Percentiles rank a stretch among this genome's conserved stretches.
Conservation (phyloP, 2,329 filamentous ascomycete genomes). For the Botrytis porri region DNA sequence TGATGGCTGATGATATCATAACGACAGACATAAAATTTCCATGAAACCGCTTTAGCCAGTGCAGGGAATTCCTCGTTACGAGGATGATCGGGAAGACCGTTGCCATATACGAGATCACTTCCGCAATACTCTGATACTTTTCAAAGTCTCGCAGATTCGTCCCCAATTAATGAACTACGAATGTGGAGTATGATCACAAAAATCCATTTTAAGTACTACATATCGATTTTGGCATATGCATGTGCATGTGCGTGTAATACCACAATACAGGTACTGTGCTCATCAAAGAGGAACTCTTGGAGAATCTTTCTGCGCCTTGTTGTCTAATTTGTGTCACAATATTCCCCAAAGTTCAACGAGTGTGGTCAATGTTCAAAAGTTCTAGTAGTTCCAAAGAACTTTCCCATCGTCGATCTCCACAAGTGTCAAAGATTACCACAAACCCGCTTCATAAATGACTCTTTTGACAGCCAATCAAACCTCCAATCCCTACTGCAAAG, state of each 20-base stretch:
- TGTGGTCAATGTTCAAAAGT: not conserved
- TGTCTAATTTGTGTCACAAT: not conserved
- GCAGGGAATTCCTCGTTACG: not conserved
- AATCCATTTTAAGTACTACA: not conserved
- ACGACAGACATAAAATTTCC: not conserved
- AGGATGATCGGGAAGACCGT: not conserved
- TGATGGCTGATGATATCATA: slow-evolving; percentile 16
- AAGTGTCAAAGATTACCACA: not conserved
- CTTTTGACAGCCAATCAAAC: slow-evolving; percentile 8
- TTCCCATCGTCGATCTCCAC: slow-evolving; percentile 4
- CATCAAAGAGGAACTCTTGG: not conserved
- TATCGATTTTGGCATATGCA: not conserved
- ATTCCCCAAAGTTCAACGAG: not conserved
- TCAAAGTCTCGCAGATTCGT: not conserved
- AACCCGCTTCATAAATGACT: slow-evolving; percentile 5
- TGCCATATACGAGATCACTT: not conserved
- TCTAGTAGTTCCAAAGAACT: slow-evolving; percentile 1
- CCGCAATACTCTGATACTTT: not conserved
- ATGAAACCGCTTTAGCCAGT: not conserved
- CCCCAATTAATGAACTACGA: not conserved
- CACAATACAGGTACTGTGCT: not conserved
- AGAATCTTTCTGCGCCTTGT: not conserved
- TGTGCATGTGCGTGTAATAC: slow-evolving; percentile 4
- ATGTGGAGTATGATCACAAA: not conserved
- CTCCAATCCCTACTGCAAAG: no score